Base-by-base conservation (phyloP, 1,139 yeast species). In the Debaryomyces sp. region DNA sequence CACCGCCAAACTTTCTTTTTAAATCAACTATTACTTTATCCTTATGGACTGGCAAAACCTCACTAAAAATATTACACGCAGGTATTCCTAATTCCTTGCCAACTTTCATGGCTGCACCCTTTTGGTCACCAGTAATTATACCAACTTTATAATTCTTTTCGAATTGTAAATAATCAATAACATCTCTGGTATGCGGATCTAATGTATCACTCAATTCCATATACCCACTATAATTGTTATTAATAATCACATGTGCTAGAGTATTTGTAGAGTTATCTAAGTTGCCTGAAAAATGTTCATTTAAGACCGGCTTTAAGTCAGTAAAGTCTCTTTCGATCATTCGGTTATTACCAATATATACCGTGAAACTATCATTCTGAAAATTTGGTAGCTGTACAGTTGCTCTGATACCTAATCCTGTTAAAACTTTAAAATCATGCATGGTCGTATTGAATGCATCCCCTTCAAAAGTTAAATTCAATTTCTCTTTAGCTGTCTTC, bases 111-210 rank as follows among this genome's bases (percentile, higher is more conserved):
- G 97, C 96, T 1, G 89, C 83, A 23, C 72, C 72, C 6, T 66
- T 67, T 50, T 83, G 81, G 64, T 94, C 99, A 41, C 99, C 99
- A 1, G 97, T 90, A 1, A 94, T 89, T 82, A 94, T 85, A 6
- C 92, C 96, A n/a, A 91, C 85, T 10, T 78, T 75, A 57, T 82
- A 80, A 0, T 88, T 86, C 48, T 75, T 71, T 1, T 67, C 60
- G 41, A 57, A 55, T 47, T 72, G 75, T 46, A 94, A 73, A 51
- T 82, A 78, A 23, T 76, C 68, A 13, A 94, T 71, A 0, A 90
- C 85, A 2, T 75, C 76, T 30, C 65, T 69, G 0, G 97, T 84
- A 50, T 88, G 88, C 1, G 79, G 75, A 54, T 89, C 87, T 26
- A 91, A 62, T n/a, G 80, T 71, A 65, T 94, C 99, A 4, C 79